These are phyloP conservation scores for Erucastrum elatum DNA, from an alignment of 345 rosid genomes.

Conservation along the genomic window DNA sequence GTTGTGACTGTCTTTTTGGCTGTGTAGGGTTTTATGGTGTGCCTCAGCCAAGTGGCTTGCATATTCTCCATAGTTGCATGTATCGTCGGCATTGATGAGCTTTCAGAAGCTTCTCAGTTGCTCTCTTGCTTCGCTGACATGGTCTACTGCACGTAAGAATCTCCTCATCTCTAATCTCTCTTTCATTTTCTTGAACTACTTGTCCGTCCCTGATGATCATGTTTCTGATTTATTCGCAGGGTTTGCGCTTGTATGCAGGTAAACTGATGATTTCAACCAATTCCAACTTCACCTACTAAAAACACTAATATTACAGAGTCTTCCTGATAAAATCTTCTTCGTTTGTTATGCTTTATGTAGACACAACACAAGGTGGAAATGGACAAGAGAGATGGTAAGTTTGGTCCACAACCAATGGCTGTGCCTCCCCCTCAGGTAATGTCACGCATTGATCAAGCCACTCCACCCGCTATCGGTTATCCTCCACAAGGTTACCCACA, in stretches of 20 bases:
- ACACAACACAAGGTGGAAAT: constrained; percentile 96
- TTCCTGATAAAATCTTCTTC: constrained; percentile 2
- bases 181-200: neutral
- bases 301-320: neutral
- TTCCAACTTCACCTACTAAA: neutral
- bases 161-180: neutral
- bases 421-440: constrained; percentile 81
- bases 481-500: constrained; percentile 42
- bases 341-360: constrained; percentile 42
- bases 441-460: constrained; percentile 86
- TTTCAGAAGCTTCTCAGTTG: constrained; percentile 57
- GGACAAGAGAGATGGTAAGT: constrained; percentile 97
- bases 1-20: too few species aligned
- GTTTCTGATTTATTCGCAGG: constrained; percentile 42
- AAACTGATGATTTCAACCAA: constrained; percentile 15
- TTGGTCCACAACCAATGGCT: constrained; percentile 87
- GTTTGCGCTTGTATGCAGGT: constrained; percentile 91
- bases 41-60: constrained; percentile 67
- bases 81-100: constrained; percentile 59
- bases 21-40: constrained; percentile 68
- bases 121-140: constrained; percentile 49
- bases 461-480: constrained; percentile 79
- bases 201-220: constrained; percentile 3
- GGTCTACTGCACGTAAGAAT: constrained; percentile 69
- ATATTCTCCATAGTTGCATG: constrained; percentile 62